Conservation (phyloP, 108 stramenopile genomes). For the Skeletonema menzelii region DNA sequence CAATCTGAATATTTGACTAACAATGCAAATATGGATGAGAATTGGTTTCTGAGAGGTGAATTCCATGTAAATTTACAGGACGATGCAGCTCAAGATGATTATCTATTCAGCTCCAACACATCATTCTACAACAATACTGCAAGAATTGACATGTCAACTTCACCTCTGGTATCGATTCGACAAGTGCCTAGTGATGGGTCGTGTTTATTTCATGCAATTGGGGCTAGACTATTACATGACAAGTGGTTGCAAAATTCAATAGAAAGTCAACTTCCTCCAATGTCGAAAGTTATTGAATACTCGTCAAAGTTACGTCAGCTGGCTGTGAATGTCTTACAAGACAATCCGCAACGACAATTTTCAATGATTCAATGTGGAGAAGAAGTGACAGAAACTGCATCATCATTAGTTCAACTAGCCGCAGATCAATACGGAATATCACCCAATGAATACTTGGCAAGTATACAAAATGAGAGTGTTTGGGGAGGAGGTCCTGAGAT, state of each 20-base stretch:
- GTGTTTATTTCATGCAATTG: slow-evolving; percentile 84
- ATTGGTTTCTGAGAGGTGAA: slow-evolving; percentile 27
- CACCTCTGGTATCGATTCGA: slow-evolving; percentile 54
- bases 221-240: slow-evolving; percentile 20
- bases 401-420: slow-evolving; percentile 65
- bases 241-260: no score
- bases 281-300: slow-evolving; percentile 7
- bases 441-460: slow-evolving; percentile 69
- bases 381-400: slow-evolving; percentile 57
- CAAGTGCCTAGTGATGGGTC: slow-evolving; percentile 91
- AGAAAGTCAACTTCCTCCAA: neutral
- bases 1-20: neutral
- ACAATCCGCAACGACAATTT: slow-evolving; percentile 11
- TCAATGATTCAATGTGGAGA: slow-evolving; percentile 59
- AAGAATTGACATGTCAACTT: neutral
- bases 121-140: neutral
- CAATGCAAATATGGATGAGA: slow-evolving; percentile 5
- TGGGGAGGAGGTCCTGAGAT: slow-evolving; percentile 98
- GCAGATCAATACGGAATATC: slow-evolving; percentile 76
- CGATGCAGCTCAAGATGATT: neutral
- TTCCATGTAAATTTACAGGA: slow-evolving; percentile 2
- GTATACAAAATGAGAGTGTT: slow-evolving; percentile 78
- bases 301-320: slow-evolving; percentile 50
- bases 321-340: slow-evolving; percentile 59
- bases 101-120: neutral